phyloP scores from a whole-genome alignment of 2,329 filamentous ascomycete species.

The Fusarium nelsonii region DNA sequence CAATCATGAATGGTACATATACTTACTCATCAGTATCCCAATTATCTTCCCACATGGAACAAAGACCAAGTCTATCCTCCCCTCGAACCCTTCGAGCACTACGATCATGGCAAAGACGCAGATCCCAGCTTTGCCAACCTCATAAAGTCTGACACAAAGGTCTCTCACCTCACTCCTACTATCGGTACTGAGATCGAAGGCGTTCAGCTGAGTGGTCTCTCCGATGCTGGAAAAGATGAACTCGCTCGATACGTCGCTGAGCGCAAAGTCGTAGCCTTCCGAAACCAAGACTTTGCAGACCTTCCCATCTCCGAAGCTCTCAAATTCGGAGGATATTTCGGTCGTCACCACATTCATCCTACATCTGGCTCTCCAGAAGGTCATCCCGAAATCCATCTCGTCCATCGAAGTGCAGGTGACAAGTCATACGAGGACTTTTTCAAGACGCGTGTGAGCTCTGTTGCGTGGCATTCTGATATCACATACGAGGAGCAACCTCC shows the following conservation, averaged over 20 bases:
- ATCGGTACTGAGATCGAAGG: slow-evolving; percentile 80
- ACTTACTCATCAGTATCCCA: slow-evolving; percentile 65
- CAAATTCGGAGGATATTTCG: slow-evolving; percentile 80
- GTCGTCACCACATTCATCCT: slow-evolving; percentile 84
- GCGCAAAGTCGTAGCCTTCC: slow-evolving; percentile 83
- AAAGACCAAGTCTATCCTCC: slow-evolving; percentile 73
- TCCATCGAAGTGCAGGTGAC: slow-evolving; percentile 73
- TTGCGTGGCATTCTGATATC: slow-evolving; percentile 91
- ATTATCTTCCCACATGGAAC: slow-evolving; percentile 81
- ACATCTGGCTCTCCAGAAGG: slow-evolving; percentile 80
- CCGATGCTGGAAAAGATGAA: slow-evolving; percentile 78
- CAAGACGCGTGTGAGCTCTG: slow-evolving; percentile 76
- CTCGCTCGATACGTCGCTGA: slow-evolving; percentile 80
- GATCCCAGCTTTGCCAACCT: slow-evolving; percentile 77
- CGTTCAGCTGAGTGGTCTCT: slow-evolving; percentile 77
- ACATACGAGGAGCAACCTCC: slow-evolving; percentile 91
- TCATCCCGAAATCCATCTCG: slow-evolving; percentile 80
- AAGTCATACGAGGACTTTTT: slow-evolving; percentile 70
- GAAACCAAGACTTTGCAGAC: slow-evolving; percentile 78
- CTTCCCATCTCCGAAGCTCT: slow-evolving; percentile 77
- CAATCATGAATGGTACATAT: accelerated
- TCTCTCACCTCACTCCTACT: slow-evolving; percentile 75
- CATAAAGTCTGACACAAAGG: slow-evolving; percentile 63
- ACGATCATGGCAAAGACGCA: slow-evolving; percentile 81
- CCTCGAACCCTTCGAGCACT: slow-evolving; percentile 76